Evolutionary conservation across 1,284 basidiomycete species (phyloP), one percentile per base, ranked within the genome.

Genomic region (Boletus sp.): DNA sequence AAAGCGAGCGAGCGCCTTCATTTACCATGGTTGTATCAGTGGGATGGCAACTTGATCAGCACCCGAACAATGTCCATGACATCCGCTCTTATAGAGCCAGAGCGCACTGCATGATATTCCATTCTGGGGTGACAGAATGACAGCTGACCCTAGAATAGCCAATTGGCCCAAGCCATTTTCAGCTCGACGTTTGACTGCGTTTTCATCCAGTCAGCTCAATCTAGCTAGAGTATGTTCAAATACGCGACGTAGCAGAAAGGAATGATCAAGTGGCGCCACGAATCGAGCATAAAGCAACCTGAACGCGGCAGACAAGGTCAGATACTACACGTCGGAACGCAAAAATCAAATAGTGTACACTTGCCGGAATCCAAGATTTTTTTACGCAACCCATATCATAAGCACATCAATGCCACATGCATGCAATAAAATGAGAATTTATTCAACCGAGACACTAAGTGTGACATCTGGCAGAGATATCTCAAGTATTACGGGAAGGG

Each of bases 11-110:
- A 27, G 8, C 3, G 39, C 12, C 22, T 36, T 3, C 22, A 52
- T 67, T 42, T 58, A 75, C 74, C 73, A 77, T 76, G 61, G 41
- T 51, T 35, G 54, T 56, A 57, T 52, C 52, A 51, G 53, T 41
- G 47, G 31, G 47, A 61, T 22, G 59, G 29, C n/a, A 20, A 36
- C 42, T 50, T 24, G 59, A 58, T 58, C 44, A 48, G 46, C 47
- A 53, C 22, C 54, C 51, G 58, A 62, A 64, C 60, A 58, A 55
- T 54, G 58, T 57, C 47, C 47, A 56, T 31, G 36, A 45, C 22
- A n/a, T 39, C 20, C 42, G 20, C 20, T 58, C 51, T 58, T 63
- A 67, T 70, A 65, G 59, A 35, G 20, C 45, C 7, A 37, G 33
- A 24, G 15, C 20, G 60, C 59, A 68, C 64, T 24, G 60, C 64